Evolutionary conservation across 257 asterid genomes (phyloP).

Genomic region (Solanum medicagineum): DNA sequence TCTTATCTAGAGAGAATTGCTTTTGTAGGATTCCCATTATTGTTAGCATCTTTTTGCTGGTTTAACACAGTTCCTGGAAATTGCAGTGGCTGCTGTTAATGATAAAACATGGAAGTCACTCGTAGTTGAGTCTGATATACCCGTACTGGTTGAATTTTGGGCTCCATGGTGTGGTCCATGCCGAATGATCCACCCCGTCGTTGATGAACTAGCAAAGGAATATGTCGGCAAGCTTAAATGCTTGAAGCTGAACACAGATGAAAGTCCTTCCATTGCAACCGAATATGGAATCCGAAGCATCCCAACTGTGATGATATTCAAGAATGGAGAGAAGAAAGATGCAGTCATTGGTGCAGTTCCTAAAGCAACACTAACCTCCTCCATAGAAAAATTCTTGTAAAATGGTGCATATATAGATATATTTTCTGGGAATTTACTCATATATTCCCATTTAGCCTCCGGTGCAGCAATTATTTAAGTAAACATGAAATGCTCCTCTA

Average conservation of each 20-base stretch:
- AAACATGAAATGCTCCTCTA: constrained; percentile 40
- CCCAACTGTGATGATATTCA: constrained; percentile 82
- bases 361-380: constrained; percentile 48
- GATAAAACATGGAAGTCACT: constrained; percentile 50
- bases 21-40: not conserved
- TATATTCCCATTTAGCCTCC: not conserved
- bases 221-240: constrained; percentile 68
- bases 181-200: constrained; percentile 79
- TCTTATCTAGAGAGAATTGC: not conserved
- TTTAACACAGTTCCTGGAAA: not conserved
- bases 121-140: constrained; percentile 40
- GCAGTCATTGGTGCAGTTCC: constrained; percentile 91
- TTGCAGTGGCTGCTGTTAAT: constrained; percentile 49
- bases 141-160: constrained; percentile 93
- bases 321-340: constrained; percentile 81
- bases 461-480: constrained; percentile 10
- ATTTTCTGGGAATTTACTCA: constrained; percentile 1
- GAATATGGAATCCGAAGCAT: constrained; percentile 85
- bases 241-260: constrained; percentile 90
- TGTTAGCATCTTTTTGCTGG: not conserved
- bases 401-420: constrained; percentile 2
- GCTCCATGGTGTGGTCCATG: constrained; percentile 99
- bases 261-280: constrained; percentile 62
- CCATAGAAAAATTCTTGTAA: constrained; percentile 76
- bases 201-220: constrained; percentile 66